Evolutionary conservation across 345 rosid genomes (phyloP).

Genomic region (Acer saccharum): DNA sequence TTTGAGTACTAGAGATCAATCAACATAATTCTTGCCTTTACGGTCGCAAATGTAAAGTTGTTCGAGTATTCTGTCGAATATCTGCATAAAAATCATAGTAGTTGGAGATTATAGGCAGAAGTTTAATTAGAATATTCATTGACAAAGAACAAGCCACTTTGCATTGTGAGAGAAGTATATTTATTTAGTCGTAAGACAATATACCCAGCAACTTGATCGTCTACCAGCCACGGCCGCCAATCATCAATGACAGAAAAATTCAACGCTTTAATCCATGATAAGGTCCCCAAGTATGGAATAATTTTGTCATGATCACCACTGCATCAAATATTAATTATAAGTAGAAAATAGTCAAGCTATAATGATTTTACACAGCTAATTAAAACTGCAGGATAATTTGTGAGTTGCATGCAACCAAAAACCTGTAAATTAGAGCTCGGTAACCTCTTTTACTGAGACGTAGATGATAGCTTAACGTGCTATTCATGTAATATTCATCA

Average conservation of each 20-base stretch:
- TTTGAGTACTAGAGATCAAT: not conserved
- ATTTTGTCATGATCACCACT: conserved; percentile 35
- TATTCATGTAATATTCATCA: too few relatives aligned
- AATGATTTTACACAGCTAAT: not conserved
- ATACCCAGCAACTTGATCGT: conserved; percentile 35
- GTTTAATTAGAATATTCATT: not conserved
- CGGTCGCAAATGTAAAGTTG: conserved; percentile 34
- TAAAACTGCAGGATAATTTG: too few relatives aligned
- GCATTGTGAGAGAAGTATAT: not conserved
- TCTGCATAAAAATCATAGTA: not conserved
- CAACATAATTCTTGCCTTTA: conserved; percentile 23
- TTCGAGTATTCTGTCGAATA: conserved; percentile 11
- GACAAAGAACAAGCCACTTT: not conserved
- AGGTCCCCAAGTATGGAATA: conserved; percentile 30
- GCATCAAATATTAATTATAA: not conserved
- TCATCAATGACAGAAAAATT: conserved; percentile 22
- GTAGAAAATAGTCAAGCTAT: not conserved
- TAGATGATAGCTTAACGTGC: too few relatives aligned
- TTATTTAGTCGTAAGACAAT: not conserved
- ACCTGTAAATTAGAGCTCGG: too few relatives aligned
- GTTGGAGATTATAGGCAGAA: not conserved
- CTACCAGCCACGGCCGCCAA: conserved; percentile 38
- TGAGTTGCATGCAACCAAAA: too few relatives aligned
- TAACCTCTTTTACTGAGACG: too few relatives aligned
- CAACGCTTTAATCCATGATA: conserved; percentile 27